phyloP scores from a whole-genome alignment of 179 eudicot species.

The Nepenthes alata region DNA sequence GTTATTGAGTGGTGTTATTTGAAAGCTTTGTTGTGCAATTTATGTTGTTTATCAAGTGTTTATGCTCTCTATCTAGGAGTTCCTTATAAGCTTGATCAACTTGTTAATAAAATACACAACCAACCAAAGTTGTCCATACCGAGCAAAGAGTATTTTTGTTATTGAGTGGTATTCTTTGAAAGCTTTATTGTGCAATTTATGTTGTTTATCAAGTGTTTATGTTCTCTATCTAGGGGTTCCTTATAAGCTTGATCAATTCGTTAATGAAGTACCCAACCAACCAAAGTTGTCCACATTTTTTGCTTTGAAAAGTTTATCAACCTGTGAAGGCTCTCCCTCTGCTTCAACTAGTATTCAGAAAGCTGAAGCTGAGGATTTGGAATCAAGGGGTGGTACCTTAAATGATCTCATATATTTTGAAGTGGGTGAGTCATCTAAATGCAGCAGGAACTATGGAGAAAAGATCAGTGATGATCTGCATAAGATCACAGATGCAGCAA shows the following conservation, averaged over 20 bases:
- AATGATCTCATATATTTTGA: conserved; percentile 18
- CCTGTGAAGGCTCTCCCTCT: conserved; percentile 16
- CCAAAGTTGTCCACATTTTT: conserved; percentile 66
- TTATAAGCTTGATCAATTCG: conserved; percentile 77
- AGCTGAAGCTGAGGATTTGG: conserved; percentile 24
- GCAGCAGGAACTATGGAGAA: conserved; percentile 13
- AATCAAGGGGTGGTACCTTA: conserved; percentile 14
- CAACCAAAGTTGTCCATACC: conserved; percentile 53
- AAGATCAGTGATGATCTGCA: conserved; percentile 12
- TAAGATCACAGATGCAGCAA: conserved; percentile 10
- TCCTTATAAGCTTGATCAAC: conserved; percentile 79
- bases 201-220: not conserved
- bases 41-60: not conserved
- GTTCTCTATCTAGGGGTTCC: conserved; percentile 40
- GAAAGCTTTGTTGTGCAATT: not conserved
- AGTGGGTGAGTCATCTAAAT: conserved; percentile 22
- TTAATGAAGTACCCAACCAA: conserved; percentile 39
- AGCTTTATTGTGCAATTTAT: not conserved
- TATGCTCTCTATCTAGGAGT: conserved; percentile 26
- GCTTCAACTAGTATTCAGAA: conserved; percentile 17
- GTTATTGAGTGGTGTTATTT: not conserved
- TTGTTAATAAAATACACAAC: conserved; percentile 32
- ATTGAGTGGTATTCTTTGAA: not conserved
- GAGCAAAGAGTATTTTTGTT: too few relatives aligned
- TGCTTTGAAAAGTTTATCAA: conserved; percentile 23